A percentile compares a stretch with the other conserved stretches of the same genome.
Conservation (phyloP, 441 rosid species). For the Macaranga tanarius region DNA sequence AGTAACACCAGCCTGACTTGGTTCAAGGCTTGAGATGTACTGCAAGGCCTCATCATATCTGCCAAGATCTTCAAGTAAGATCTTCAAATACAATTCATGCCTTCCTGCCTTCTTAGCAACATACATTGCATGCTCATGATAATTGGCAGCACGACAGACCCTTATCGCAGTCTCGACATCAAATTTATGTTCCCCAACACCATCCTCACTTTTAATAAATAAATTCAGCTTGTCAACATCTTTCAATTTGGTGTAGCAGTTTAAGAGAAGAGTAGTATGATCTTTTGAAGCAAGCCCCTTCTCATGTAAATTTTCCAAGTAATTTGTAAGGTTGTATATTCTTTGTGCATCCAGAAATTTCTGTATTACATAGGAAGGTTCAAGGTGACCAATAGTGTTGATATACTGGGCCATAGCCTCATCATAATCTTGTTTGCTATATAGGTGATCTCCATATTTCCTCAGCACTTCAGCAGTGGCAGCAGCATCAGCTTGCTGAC, state of each 20-base stretch:
- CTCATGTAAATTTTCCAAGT: slow-evolving; percentile 90
- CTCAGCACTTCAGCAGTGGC: slow-evolving; percentile 96
- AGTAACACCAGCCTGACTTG: slow-evolving; percentile 94
- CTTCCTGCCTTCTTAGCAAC: slow-evolving; percentile 97
- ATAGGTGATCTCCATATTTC: slow-evolving; percentile 96
- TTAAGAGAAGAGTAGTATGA: slow-evolving; percentile 93
- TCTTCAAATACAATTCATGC: slow-evolving; percentile 94
- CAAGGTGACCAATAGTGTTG: slow-evolving; percentile 89
- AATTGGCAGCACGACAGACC: slow-evolving; percentile 97
- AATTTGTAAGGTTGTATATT: slow-evolving; percentile 94
- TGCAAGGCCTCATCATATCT: slow-evolving; percentile 90
- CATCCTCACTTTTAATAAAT: slow-evolving; percentile 89
- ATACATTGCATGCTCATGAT: slow-evolving; percentile 98
- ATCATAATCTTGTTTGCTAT: slow-evolving; percentile 91
- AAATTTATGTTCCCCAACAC: slow-evolving; percentile 86
- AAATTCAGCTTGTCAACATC: slow-evolving; percentile 91
- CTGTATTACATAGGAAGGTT: slow-evolving; percentile 97
- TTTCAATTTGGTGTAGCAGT: slow-evolving; percentile 95
- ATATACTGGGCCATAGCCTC: slow-evolving; percentile 97
- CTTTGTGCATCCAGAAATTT: slow-evolving; percentile 98
- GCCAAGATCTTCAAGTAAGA: slow-evolving; percentile 94
- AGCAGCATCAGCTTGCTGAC: slow-evolving; percentile 97
- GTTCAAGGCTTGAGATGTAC: slow-evolving; percentile 88
- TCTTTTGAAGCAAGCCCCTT: slow-evolving; percentile 97
- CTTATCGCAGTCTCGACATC: slow-evolving; percentile 98